Evolutionary conservation across 345 rosid genomes (phyloP), one percentile per base, ranked within the genome.

Genomic region (Odontarrhena argentea): DNA sequence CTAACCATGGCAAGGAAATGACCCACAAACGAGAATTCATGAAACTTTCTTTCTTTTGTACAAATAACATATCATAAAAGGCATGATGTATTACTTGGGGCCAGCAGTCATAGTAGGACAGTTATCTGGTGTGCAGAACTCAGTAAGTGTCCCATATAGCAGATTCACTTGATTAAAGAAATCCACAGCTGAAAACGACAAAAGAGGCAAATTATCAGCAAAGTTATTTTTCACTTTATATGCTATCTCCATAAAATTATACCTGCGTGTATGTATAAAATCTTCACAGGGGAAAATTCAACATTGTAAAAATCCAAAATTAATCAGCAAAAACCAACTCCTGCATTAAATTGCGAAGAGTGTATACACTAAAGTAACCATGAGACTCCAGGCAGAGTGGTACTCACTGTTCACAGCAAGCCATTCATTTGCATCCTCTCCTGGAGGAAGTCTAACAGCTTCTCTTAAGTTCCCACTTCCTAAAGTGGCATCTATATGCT

Each of bases 81-180:
- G 69, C 65, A 58, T 24, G 56, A 60, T 46, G 70, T 63, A 85
- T 73, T 94, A 94, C 99, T 91, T 94, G 78, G 99, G 97, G 61
- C 99, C 99, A 59, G 99, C 99, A 66, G 91, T 83, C 99, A 94
- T 94, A 58, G 99, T 91, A 76, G 99, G 91, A 74, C 99, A 94
- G 76, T 82, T 88, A 76, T 88, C 96, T 30, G 93, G 84, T 9
- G 97, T 94, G 69, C 99, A 94, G 81, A 94, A 94, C 79, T 94
- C 99, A 3, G 97, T 94, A 48, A 94, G 91, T n/a, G 97, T 94
- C 44, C 97, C 97, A 76, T 83, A 94, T 65, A 94, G 93, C 79
- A 94, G 88, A 79, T 94, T 94, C 91, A 94, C 99, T 75, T 94
- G 99, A 79, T 94, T 94, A 82, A 94, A 94, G 88, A 94, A 93